A percentile compares a stretch with the other conserved stretches of the same genome.
These are phyloP conservation scores for Jimgerdemannia flammicorona DNA, from an alignment of 192 early-diverging fungal species.

Conservation along the genomic window DNA sequence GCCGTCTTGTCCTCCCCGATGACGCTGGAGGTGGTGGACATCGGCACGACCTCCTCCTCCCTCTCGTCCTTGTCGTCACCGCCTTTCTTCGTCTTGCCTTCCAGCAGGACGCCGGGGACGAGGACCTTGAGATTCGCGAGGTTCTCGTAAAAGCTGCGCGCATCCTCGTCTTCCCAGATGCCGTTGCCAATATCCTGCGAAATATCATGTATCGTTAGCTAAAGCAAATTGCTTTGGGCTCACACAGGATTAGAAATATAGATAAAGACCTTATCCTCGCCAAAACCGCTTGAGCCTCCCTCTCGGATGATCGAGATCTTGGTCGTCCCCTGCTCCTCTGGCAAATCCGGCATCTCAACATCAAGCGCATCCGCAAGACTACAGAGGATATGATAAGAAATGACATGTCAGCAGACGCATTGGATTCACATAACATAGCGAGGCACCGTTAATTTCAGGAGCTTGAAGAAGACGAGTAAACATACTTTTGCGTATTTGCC, in stretches of 20 bases:
- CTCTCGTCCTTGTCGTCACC: constrained; percentile 25
- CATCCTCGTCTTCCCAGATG: constrained; percentile 95
- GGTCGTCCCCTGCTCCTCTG: constrained; percentile 60
- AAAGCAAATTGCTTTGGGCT: too few species aligned
- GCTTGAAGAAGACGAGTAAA: neutral
- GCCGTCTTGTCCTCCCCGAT: neutral
- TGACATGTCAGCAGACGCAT: neutral
- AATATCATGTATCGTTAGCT: neutral
- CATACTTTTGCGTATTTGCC: constrained; percentile 41
- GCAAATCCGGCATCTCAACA: constrained; percentile 72
- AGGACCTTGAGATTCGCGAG: constrained; percentile 72
- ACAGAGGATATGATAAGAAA: constrained; percentile 13
- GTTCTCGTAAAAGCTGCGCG: constrained; percentile 84
- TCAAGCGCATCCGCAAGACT: constrained; percentile 72
- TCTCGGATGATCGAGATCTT: constrained; percentile 40
- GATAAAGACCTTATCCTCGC: constrained; percentile 19
- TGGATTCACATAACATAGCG: neutral
- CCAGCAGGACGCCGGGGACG: constrained; percentile 84
- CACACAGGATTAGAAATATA: too few species aligned
- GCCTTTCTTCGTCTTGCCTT: constrained; percentile 37
- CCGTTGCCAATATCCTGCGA: constrained; percentile 40
- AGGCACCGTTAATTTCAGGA: neutral
- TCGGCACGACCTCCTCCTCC: constrained; percentile 20
- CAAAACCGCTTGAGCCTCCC: constrained; percentile 17
- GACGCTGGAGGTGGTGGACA: neutral